Evolutionary conservation across 73 alveolate species (phyloP), one percentile per base, ranked within the genome.

Genomic region (Paramecium sonneborni): DNA sequence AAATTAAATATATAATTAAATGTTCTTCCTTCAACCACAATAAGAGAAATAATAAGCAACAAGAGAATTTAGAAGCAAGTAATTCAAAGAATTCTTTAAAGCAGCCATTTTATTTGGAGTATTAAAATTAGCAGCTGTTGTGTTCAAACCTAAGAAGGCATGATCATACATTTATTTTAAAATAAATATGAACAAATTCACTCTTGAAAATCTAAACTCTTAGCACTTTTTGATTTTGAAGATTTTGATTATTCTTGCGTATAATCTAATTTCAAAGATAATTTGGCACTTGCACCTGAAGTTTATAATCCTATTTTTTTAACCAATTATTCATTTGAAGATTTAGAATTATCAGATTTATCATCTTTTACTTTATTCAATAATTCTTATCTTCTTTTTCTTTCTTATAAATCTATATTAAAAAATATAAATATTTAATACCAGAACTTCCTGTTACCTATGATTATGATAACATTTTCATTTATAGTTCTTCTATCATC

Each of bases 11-110:
- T 14, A 62, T 62, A 62, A 26, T 30, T 30, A 62, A 32, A 62
- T 62, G 84, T 62, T 62, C 84, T 62, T 62, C 84, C 84, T 62
- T 32, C 48, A 62, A 62, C 84, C 84, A 14, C 48, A 62, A 62
- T 62, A 62, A 62, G 84, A 62, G 84, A 62, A 62, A 62, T 62
- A 62, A 28, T 32, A 62, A 62, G 48, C 39, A 62, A 26, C 84
- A 26, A 62, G 44, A 62, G 84, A 62, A 62, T 62, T 62, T 12
- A 62, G 84, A 62, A 32, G 84, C 84, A 62, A 62, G 44, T 26
- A 30, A 62, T 62, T 62, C 24, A 62, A 32, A 62, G 84, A 62
- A 62, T 43, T 62, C 3, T 26, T 62, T 62, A 62, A 62, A 62
- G 84, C 84, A 26, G 84, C 84, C 24, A 62, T 62, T 62, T 62